Conservation (phyloP, 1,284 basidiomycete species). For the Marasmius tenuissimus region DNA sequence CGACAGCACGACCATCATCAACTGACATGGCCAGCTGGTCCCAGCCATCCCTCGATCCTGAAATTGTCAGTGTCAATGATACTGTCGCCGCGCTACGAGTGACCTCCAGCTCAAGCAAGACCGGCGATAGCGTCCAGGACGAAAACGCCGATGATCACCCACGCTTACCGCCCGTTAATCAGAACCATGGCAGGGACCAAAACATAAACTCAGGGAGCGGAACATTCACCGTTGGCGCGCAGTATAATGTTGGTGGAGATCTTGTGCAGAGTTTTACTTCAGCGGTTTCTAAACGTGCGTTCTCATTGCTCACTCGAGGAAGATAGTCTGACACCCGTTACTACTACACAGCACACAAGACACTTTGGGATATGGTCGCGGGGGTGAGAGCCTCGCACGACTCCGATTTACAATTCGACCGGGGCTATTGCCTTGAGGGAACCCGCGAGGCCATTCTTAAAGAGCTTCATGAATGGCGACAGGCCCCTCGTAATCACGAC, state of each 20-base stretch:
- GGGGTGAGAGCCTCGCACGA: neutral
- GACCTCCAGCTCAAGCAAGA: no score
- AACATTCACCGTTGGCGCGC: no score
- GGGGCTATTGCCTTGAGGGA: constrained; percentile 7
- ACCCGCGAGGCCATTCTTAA: constrained; percentile 13
- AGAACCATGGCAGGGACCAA: no score
- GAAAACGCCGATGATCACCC: no score
- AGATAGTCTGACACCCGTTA: neutral
- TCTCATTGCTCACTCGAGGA: neutral
- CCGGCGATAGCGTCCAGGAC: no score
- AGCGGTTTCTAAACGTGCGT: neutral
- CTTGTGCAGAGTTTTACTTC: neutral
- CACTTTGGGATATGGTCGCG: neutral
- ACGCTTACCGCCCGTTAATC: no score
- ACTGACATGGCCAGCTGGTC: no score
- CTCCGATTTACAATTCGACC: neutral
- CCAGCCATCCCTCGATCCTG: no score
- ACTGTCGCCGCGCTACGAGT: no score
- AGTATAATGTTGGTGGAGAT: neutral
- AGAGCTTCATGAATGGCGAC: constrained; percentile 11
- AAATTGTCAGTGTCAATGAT: no score
- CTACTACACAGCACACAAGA: neutral
- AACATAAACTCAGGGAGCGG: no score
- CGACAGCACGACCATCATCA: no score
- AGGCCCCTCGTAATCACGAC: neutral